These are phyloP conservation scores for Penicillium sp. DNA, from an alignment of 2,329 filamentous ascomycete species.

Conservation along the genomic window DNA sequence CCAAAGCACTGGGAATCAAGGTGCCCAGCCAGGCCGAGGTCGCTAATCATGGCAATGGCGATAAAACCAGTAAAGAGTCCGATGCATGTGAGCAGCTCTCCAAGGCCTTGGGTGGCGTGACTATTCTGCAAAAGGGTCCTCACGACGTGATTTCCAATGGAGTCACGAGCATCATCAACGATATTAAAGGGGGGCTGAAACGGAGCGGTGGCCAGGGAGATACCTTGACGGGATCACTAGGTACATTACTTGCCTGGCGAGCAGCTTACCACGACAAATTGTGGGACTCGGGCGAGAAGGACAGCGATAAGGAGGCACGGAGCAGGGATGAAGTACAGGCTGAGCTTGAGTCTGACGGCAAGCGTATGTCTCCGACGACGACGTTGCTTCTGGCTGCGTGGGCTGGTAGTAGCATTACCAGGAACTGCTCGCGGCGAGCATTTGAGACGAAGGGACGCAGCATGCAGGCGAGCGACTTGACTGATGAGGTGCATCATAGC, in stretches of 20 bases:
- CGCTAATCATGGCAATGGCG: slow-evolving; percentile 33
- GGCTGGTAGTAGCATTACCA: slow-evolving; percentile 79
- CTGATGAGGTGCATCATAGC: slow-evolving; percentile 76
- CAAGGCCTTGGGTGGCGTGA: slow-evolving; percentile 74
- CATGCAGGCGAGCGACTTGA: slow-evolving; percentile 87
- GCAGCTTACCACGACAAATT: slow-evolving; percentile 77
- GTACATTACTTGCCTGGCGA: slow-evolving; percentile 82
- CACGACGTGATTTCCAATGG: slow-evolving; percentile 82
- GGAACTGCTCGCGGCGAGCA: slow-evolving; percentile 81
- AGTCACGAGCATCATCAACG: slow-evolving; percentile 64
- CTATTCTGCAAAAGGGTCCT: slow-evolving; percentile 80
- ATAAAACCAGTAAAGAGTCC: slow-evolving; percentile 45
- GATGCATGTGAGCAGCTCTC: slow-evolving; percentile 65
- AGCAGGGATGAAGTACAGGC: slow-evolving; percentile 39
- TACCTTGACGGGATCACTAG: slow-evolving; percentile 82
- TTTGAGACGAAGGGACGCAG: slow-evolving; percentile 80
- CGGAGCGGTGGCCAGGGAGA: slow-evolving; percentile 92
- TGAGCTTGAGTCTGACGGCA: slow-evolving; percentile 42
- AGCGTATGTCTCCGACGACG: slow-evolving; percentile 54
- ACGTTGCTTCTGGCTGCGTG: slow-evolving; percentile 72
- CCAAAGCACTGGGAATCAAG: slow-evolving; percentile 66
- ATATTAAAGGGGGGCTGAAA: slow-evolving; percentile 77
- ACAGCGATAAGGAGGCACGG: slow-evolving; percentile 29
- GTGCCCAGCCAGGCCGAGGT: slow-evolving; percentile 38
- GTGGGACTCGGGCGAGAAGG: slow-evolving; percentile 55